phyloP scores from a whole-genome alignment of 192 early-diverging fungal species.

The Phlyctochytrium arcticum region DNA sequence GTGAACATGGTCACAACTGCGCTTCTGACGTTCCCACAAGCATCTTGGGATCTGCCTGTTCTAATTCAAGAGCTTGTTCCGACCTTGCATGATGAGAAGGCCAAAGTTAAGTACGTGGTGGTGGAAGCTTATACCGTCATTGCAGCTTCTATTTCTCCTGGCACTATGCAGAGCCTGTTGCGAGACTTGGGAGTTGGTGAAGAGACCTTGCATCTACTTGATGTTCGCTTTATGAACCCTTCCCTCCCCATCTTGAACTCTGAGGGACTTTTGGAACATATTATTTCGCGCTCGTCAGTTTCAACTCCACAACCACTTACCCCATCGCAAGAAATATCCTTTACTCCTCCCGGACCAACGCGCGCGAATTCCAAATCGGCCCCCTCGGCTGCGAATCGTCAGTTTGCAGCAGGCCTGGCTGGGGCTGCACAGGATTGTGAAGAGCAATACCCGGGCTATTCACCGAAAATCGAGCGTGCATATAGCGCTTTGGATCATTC shows the following conservation, averaged over 20 bases:
- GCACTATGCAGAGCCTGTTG: slow-evolving; percentile 5
- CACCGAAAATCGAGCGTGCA: too few species aligned
- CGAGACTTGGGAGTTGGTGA: slow-evolving; percentile 26
- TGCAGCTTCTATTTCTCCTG: slow-evolving; percentile 3
- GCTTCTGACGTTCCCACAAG: slow-evolving; percentile 24
- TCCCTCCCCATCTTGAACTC: slow-evolving; percentile 12
- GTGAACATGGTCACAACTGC: slow-evolving; percentile 31
- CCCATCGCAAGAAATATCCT: background rate
- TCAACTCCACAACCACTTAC: slow-evolving; percentile 13
- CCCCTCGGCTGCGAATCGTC: background rate
- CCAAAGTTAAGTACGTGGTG: slow-evolving; percentile 11
- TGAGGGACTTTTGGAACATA: slow-evolving; percentile 27
- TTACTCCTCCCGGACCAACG: background rate
- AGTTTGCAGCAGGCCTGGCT: background rate
- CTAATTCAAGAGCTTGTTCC: slow-evolving; percentile 15
- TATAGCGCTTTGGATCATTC: too few species aligned
- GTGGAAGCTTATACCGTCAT: slow-evolving; percentile 19
- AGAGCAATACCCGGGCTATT: too few species aligned
- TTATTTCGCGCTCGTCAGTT: slow-evolving; percentile 3
- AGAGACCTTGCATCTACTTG: slow-evolving; percentile 15
- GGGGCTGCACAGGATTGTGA: too few species aligned
- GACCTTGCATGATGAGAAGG: slow-evolving; percentile 7
- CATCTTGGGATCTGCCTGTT: slow-evolving; percentile 11
- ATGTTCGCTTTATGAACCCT: slow-evolving; percentile 13
- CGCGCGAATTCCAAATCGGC: background rate